Evolutionary conservation across 768 basidiomycete species (phyloP), one percentile per base, ranked within the genome.

Genomic region (Hirschioporus abietinus): DNA sequence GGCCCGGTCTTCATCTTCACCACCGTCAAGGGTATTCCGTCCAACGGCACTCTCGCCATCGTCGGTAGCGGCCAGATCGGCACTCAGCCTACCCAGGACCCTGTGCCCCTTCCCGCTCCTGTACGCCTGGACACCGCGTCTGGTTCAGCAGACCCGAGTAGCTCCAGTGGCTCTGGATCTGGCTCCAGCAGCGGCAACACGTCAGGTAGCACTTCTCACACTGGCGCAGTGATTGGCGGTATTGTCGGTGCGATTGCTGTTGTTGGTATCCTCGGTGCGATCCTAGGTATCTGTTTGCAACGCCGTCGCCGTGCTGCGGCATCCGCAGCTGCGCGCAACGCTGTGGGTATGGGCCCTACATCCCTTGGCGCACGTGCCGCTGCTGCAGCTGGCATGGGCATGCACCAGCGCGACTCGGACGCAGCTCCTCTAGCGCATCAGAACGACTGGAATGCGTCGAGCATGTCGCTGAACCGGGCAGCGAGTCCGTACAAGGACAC

Each of bases 1-100:
- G 96, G 96, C 6, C 95, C 96, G 8, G 91, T 86, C 0, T 80
- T 95, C 69, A 67, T 96, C 68, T 97, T 87, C 72, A 91, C 96
- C 67, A 90, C 87, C 36, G 84, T 98, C 68, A 82, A 89, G 69
- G 95, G 93, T 57, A 86, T 97, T 15, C 96, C 95, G 1, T 89
- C 88, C 64, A 89, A 88, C 67, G 95, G 90, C 1, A 84, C 86
- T 12, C 84, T 83, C 75, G 83, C 96, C 65, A 92, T 87, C 66
- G 82, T 95, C 26, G 96, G 96, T 4, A 88, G 80, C 66, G 95
- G 96, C 0, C 75, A 85, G 65, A 81, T 96, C n/a, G 92, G 87
- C 63, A 76, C 76, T 1, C 96, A 97, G 74, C 82, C 90, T 1
- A 84, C 79, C 0, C 68, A 74, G 2, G 68, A 76, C 0, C 81